Percentiles rank a stretch among this genome's conserved stretches.
These are phyloP conservation scores for Solanum chmielewskii DNA, from an alignment of 257 asterid species.

Conservation along the genomic window DNA sequence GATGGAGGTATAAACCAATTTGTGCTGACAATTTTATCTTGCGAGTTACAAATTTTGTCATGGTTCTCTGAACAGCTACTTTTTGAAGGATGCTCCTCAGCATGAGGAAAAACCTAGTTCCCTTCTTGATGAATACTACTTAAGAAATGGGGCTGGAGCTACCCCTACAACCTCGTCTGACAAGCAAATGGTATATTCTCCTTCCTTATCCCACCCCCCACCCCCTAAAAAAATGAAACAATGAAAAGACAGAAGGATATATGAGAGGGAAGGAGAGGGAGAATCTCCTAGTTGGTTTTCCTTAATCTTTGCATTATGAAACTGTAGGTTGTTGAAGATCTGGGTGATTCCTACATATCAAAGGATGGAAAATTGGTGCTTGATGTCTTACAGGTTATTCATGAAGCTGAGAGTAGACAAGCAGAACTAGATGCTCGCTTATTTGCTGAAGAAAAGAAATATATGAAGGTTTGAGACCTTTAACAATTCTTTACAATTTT, in stretches of 20 bases:
- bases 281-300: background rate
- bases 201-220: background rate
- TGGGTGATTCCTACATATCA: conserved; percentile 46
- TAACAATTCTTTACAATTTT: background rate
- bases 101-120: conserved; percentile 25
- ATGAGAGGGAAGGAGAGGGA: background rate
- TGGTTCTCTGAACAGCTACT: conserved; percentile 24
- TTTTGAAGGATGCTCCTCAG: conserved; percentile 40
- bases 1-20: conserved; percentile 34
- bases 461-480: conserved; percentile 46
- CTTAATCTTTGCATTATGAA: conserved; percentile 5
- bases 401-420: conserved; percentile 94
- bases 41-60: background rate
- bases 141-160: conserved; percentile 35
- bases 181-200: conserved; percentile 33
- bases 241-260: background rate
- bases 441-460: conserved; percentile 58
- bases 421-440: conserved; percentile 68
- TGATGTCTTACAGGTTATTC: conserved; percentile 88
- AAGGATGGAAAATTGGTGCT: conserved; percentile 84
- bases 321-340: conserved; percentile 48
- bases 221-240: background rate
- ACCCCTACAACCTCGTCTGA: conserved; percentile 22
- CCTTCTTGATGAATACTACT: conserved; percentile 63
- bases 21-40: conserved; percentile 5